Base-by-base conservation (phyloP, 2,329 filamentous ascomycete genomes). In the Alternaria incomplexa region DNA sequence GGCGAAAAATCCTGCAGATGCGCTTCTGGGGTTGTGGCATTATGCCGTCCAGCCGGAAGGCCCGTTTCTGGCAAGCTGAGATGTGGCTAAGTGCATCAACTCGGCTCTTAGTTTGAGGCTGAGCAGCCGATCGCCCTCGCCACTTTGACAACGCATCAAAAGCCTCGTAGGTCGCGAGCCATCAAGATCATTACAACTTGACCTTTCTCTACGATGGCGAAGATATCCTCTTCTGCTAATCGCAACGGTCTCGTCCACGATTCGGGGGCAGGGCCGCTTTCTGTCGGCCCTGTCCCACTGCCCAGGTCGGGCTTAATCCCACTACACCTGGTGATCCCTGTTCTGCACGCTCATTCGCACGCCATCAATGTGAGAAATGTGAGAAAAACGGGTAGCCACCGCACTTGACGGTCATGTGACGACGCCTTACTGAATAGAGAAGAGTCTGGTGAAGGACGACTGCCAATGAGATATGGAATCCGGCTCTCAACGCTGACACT, bases 71-170 rank as follows among this genome's bases (percentile, higher is more conserved):
- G 56, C 60, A 61, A 74, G 75, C 73, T 76, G 66, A 66, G 69
- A 64, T 70, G 73, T 76, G 73, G 73, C 74, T 76, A 71, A 58
- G 75, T 73, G 71, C 70, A 65, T 67, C 56, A 51, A 64, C 50
- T 65, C 62, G 61, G 61, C 61, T 52, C 48, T 47, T 72, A 73
- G 68, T 26, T 15, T 73, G 77, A 77, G 76, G 77, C 77, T 79
- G 76, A 70, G 76, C 61, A 46, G 40, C 51, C 48, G 69, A 72
- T 73, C 71, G 50, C 48, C 66, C 63, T 75, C 71, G 74, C 74
- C 73, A 75, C 73, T 63, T 57, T 72, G 73, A 72, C 74, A 77
- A 67, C 74, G 67, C 74, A 76, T 75, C 70, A 72, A 73, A 67
- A 65, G 58, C 61, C 60, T 62, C 63, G 63, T 58, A 64, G 61